Evolutionary conservation across 148 eudicot species (phyloP), one percentile per base, ranked within the genome.

Genomic region (Bassia scoparia): DNA sequence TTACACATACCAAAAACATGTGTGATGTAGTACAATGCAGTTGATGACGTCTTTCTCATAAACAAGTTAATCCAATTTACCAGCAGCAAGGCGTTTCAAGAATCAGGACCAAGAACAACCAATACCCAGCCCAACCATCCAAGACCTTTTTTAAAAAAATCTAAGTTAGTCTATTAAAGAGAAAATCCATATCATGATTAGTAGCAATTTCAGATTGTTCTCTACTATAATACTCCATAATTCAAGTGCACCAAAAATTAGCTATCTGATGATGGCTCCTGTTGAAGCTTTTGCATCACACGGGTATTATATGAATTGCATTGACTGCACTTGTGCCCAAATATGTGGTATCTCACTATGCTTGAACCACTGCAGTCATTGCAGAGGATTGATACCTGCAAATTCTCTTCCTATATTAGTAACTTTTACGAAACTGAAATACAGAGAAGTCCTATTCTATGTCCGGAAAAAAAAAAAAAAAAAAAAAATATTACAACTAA

Each of bases 241-340:
- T 1, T 16, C 2, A 2, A 50, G 16, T 50, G 5, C 2, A 15
- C 21, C 2, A 10, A 21, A 52, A 20, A 20, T 68, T 55, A 67
- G 35, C 43, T 26, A 43, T 34, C 61, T 41, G 78, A 35, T 58
- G 82, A 23, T 31, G 78, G 58, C 58, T 72, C 80, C 41, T 77
- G 79, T 21, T 70, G 84, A 58, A 48, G 26, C 37, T 74, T 82
- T 27, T 72, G 54, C 1, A 84, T 81, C 76, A 84, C 81, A 37
- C 96, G 89, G 56, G 98, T 90, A 76, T 93, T 93, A 82, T 89
- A 93, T 44, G 98, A 93, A 67, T 82, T 78, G 77, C 98, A 93
- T 46, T 81, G 74, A 62, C 77, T 69, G 84, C 98, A 90, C 73
- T 93, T 93, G 82, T 90, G 98, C 44, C 98, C 96, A 49, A 87